phyloP scores from a whole-genome alignment of 192 early-diverging fungal genomes.

The Gigaspora rosea region DNA sequence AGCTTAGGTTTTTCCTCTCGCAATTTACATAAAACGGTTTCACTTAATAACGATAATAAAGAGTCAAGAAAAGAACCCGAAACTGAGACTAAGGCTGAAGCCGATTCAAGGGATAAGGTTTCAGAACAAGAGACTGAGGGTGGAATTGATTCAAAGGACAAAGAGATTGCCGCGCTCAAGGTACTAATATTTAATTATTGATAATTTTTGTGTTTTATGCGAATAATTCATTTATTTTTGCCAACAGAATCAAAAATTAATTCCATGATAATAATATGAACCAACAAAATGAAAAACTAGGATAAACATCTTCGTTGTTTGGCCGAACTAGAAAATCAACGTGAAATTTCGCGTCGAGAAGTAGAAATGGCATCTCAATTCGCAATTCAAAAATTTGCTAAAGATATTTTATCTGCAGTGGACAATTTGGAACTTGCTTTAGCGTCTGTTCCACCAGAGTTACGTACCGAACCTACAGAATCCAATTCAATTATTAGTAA shows the following conservation, averaged over 20 bases:
- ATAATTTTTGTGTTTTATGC: neutral
- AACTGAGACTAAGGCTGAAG: too few species aligned
- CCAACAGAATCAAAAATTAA: neutral
- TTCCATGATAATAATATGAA: neutral
- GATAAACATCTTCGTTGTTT: conserved; percentile 89
- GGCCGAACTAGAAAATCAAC: conserved; percentile 96
- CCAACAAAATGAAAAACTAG: conserved; percentile 40
- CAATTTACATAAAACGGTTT: too few species aligned
- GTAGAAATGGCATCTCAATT: conserved; percentile 77
- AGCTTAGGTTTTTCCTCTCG: too few species aligned
- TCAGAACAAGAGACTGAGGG: neutral
- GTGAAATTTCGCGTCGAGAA: conserved; percentile 85
- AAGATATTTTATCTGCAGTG: conserved; percentile 89
- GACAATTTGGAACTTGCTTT: conserved; percentile 92
- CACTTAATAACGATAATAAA: neutral
- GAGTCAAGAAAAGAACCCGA: neutral
- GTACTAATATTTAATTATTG: neutral
- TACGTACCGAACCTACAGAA: conserved; percentile 44
- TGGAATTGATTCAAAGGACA: neutral
- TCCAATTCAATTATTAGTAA: neutral
- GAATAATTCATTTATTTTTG: neutral
- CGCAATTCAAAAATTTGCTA: conserved; percentile 98
- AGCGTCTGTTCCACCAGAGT: conserved; percentile 78
- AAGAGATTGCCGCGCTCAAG: neutral
- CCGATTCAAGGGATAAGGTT: neutral